Base-by-base conservation (phyloP, 345 rosid species). In the Syzygium aqueum region DNA sequence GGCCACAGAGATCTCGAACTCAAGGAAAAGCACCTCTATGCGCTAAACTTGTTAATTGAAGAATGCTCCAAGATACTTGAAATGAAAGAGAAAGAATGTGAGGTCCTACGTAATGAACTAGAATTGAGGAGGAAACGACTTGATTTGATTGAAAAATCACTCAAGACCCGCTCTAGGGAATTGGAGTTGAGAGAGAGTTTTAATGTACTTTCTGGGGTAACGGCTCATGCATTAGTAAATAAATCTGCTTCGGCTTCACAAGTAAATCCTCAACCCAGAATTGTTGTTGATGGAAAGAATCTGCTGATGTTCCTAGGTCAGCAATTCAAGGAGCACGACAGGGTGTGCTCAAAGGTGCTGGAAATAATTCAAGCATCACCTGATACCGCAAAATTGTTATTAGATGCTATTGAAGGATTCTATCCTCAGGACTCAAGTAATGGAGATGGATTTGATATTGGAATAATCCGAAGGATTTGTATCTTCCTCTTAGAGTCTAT, bases 321-420 rank as follows among this genome's bases (percentile, higher is more conserved):
- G 84, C 82, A 57, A 40, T 80, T 73, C 46, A 86, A 43, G 56
- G 63, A 87, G 78, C 86, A 84, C 52, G 90, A 78, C 78, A 83
- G 21, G 15, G 53, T 88, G 51, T 63, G 51, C 33, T 40, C 33
- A 49, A 88, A 89, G 82, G 77, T 90, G 6, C 49, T 86, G 25
- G 43, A 63, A 53, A 86, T 78, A 52, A 84, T 91, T 84, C 85
- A 28, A 84, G 52, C 80, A 84, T 88, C 93, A 43, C n/a, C 86
- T n/a, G 89, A 91, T 49, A 91, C 93, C 52, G 91, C 89, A 53
- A 86, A 86, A 84, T 77, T 90, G 61, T 90, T 91, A 3, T 88
- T 90, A 53, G 90, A 89, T 85, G 93, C 88, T 25, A 83, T 91
- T 82, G 84, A 78, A 49, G 90, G 89, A 61, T 85, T 91, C 85